phyloP scores from a whole-genome alignment of 2,329 filamentous ascomycete genomes.

The Paracoccidioides brasiliensis region DNA sequence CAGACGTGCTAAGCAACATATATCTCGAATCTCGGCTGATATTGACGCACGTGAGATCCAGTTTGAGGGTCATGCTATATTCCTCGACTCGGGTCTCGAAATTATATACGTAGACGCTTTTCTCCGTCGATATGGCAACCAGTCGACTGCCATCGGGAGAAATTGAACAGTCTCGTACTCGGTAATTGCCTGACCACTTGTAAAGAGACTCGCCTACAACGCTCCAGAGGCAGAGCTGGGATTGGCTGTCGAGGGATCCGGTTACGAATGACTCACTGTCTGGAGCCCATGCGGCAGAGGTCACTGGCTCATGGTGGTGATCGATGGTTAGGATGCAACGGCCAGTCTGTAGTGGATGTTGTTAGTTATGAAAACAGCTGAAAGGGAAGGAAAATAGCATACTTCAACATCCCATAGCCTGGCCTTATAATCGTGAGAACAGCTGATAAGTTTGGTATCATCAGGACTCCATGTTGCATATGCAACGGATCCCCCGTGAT shows the following conservation, averaged over 20 bases:
- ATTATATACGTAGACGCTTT: slow-evolving; percentile 69
- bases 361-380: slow-evolving; percentile 6
- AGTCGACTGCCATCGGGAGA: slow-evolving; percentile 68
- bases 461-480: slow-evolving; percentile 88
- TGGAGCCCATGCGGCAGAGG: slow-evolving; percentile 75
- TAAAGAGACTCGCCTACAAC: slow-evolving; percentile 48
- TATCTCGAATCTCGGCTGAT: slow-evolving; percentile 71
- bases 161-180: slow-evolving; percentile 75
- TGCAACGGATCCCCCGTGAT: slow-evolving; percentile 59
- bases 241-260: slow-evolving; percentile 56
- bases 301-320: slow-evolving; percentile 71
- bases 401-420: slow-evolving; percentile 63
- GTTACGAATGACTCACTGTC: slow-evolving; percentile 68
- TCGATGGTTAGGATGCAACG: slow-evolving; percentile 49
- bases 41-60: slow-evolving; percentile 62
- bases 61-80: slow-evolving; percentile 57
- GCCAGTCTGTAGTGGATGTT: slow-evolving; percentile 41
- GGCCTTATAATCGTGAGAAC: slow-evolving; percentile 59
- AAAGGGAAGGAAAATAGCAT: slow-evolving; percentile 20
- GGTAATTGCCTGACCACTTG: slow-evolving; percentile 56
- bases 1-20: slow-evolving; percentile 68
- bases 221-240: slow-evolving; percentile 59
- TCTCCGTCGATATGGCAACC: slow-evolving; percentile 60
- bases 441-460: slow-evolving; percentile 72
- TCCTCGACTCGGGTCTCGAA: slow-evolving; percentile 60